phyloP scores from a whole-genome alignment of 2,329 filamentous ascomycete species.

The Pseudophaeomoniella oleicola region DNA sequence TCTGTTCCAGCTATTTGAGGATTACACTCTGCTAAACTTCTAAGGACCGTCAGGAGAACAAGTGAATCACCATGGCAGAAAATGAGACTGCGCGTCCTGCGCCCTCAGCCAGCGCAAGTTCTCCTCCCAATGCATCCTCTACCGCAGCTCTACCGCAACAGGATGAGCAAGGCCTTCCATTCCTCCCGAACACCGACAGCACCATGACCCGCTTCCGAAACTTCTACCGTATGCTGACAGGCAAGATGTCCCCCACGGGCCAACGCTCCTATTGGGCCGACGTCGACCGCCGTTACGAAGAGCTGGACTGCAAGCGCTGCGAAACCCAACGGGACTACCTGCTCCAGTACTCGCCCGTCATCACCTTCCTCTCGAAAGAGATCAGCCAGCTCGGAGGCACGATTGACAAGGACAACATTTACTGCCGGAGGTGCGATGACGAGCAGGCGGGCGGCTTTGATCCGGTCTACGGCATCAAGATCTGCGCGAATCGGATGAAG shows the following conservation, averaged over 20 bases:
- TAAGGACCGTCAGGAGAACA: too few relatives aligned
- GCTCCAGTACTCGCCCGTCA: slow-evolving; percentile 67
- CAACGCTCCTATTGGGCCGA: slow-evolving; percentile 62
- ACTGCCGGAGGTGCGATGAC: slow-evolving; percentile 64
- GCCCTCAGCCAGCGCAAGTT: too few relatives aligned
- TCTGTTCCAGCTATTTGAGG: too few relatives aligned
- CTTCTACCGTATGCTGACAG: slow-evolving; percentile 70
- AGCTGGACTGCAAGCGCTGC: slow-evolving; percentile 64
- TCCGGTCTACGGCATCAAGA: slow-evolving; percentile 69
- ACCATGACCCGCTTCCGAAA: slow-evolving; percentile 53
- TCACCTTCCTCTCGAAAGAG: slow-evolving; percentile 75
- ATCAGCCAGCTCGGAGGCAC: slow-evolving; percentile 65
- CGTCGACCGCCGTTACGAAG: slow-evolving; percentile 62
- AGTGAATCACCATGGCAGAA: too few relatives aligned
- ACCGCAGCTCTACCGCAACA: not conserved
- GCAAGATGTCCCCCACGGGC: slow-evolving; percentile 54
- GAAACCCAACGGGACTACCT: slow-evolving; percentile 73
- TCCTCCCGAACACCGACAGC: slow-evolving; percentile 21
- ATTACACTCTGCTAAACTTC: too few relatives aligned
- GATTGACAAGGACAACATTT: slow-evolving; percentile 59
- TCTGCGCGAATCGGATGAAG: slow-evolving; percentile 84
- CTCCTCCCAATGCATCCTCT: not conserved
- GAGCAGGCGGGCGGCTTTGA: slow-evolving; percentile 72
- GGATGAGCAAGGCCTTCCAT: slow-evolving; percentile 10
- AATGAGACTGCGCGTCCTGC: too few relatives aligned